Base-by-base conservation (phyloP, 2,329 filamentous ascomycete genomes). In the Diaporthe australafricana region DNA sequence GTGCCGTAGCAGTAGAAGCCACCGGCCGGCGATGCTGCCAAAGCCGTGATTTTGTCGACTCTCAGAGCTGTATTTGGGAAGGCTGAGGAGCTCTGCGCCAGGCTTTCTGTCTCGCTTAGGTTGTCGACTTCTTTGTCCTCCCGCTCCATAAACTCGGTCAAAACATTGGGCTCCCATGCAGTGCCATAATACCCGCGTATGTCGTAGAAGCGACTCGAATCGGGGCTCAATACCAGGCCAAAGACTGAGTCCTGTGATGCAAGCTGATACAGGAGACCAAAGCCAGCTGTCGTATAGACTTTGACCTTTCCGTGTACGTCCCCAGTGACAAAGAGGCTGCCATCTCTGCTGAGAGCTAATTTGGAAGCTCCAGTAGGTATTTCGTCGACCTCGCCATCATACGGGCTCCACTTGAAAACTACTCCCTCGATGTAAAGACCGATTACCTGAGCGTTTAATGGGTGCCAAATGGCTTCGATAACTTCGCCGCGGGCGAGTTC, bases 81-180 rank as follows among this genome's bases (percentile, higher is more conserved):
- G 1, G n/a, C n/a, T 14, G 35, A 38, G 17, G 55, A 60, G 35
- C 35, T 32, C 40, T 60, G 35, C 1, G 55, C 35, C 16, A 42
- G 40, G n/a, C 35, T 40, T 25, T 40, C 80, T 70, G 80, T 25
- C n/a, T 60, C 55, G n/a, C 35, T 60, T n/a, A 42, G 35, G 17
- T 4, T 40, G 8, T 60, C 55, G 2, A 32, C 17, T 2, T 60
- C 56, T 42, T 27, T 45, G 1, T 32, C 27, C n/a, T 35, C 35
- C n/a, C 27, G 38, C 14, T 60, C 40, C 38, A 27, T 30, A 30
- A 42, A 45, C 22, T 60, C 25, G 1, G 56, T 22, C 38, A 60
- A n/a, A 20, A 20, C 56, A 40, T 9, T 60, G 17, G 56, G 56
- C 22, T 60, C 56, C 56, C 56, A 60, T 8, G 35, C 56, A 27